Evolutionary conservation across 768 basidiomycete genomes (phyloP).

Genomic region (Royoungia palumana): DNA sequence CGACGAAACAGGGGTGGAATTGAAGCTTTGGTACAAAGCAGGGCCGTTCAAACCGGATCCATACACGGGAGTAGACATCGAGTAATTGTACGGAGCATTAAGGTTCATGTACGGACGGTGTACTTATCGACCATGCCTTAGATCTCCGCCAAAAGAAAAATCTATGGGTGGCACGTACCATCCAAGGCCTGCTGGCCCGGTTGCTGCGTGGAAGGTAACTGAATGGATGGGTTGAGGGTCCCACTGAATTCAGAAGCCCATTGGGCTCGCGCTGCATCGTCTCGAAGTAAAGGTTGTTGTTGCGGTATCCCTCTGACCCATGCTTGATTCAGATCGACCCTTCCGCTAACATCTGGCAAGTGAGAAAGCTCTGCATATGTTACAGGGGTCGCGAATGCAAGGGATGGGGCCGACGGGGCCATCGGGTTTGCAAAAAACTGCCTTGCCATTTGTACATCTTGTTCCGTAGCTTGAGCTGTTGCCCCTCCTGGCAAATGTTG

Average conservation of each 20-base stretch:
- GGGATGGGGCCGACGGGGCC: slow-evolving; percentile 32
- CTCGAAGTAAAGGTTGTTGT: slow-evolving; percentile 39
- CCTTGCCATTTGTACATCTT: slow-evolving; percentile 70
- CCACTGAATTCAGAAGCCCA: slow-evolving; percentile 61
- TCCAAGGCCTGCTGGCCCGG: slow-evolving; percentile 20
- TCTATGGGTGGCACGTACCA: slow-evolving; percentile 13
- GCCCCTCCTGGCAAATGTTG: slow-evolving; percentile 71
- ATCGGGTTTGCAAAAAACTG: slow-evolving; percentile 67
- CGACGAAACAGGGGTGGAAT: slow-evolving; percentile 19
- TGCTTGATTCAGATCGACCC: slow-evolving; percentile 43
- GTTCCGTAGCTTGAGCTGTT: slow-evolving; percentile 48
- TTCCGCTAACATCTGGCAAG: slow-evolving; percentile 21
- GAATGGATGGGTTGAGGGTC: slow-evolving; percentile 22
- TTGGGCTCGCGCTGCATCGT: slow-evolving; percentile 29
- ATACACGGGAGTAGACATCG: slow-evolving; percentile 33
- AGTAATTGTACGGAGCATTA: slow-evolving; percentile 33
- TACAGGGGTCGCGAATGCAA: slow-evolving; percentile 31
- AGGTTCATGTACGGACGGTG: slow-evolving; percentile 41
- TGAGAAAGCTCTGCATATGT: slow-evolving; percentile 32
- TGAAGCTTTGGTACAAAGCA: slow-evolving; percentile 33
- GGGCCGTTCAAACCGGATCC: slow-evolving; percentile 34
- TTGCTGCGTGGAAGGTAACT: slow-evolving; percentile 33
- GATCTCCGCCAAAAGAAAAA: neutral
- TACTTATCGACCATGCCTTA: slow-evolving; percentile 14
- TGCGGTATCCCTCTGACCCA: slow-evolving; percentile 54